Base-by-base conservation (phyloP, 257 asterid genomes). In the Nicotiana sylvestris region DNA sequence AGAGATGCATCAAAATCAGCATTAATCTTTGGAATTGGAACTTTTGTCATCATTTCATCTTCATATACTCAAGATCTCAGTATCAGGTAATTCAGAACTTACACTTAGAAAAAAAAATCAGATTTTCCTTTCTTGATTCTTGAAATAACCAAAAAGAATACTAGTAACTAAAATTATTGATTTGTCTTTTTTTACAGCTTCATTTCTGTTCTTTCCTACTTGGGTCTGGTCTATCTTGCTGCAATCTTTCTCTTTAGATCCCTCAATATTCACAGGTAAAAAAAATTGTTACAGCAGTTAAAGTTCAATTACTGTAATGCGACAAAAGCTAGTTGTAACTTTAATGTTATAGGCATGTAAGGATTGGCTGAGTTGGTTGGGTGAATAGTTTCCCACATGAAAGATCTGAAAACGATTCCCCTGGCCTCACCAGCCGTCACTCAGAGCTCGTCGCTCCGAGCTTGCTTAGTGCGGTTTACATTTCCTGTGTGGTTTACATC, bases 211-310 rank as follows among this genome's bases (percentile, higher is more conserved):
- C 57, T 93, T 69, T 92, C 99, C 68, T 96, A 93, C 86, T 56
- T 94, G 81, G 91, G 98, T 39, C 93, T 96, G 83, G 86, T 83
- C 11, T 96, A 94, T 81, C 98, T 94, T 86, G 98, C 95, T 86
- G 93, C 96, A 85, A 91, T 85, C 70, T 96, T 96, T 85, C 89
- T 92, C 81, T 93, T 92, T 89, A 90, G 95, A 87, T 90, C 98
- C 76, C 87, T 96, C 76, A 43, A 2, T 43, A 80, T 90, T 51
- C 77, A 29, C 83, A 93, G 98, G 99, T 96, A 89, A 87, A 33
- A n/a, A 29, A 7, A 35, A 1, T 18, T 56, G 21, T 56, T 56
- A 56, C n/a, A 4, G 21, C 5, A 0, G 21, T 17, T 56, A 56
- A 56, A 16, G 3, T 16, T 56, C 21, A 56, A 0, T 43, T 56